Conservation (phyloP, 345 rosid genomes). For the Brassica carinata region DNA sequence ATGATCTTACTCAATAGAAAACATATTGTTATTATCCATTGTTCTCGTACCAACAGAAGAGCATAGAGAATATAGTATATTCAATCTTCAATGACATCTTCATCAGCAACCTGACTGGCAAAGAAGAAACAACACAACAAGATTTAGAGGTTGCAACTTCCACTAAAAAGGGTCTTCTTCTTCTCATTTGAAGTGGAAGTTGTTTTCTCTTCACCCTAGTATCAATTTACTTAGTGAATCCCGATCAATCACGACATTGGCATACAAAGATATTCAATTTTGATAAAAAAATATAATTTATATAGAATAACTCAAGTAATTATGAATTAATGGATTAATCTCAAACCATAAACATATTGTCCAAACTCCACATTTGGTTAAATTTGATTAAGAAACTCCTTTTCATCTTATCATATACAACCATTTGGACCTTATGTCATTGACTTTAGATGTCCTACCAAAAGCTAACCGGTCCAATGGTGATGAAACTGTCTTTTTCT, state of each 20-base stretch:
- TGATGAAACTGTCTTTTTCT: background rate
- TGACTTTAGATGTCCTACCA: background rate
- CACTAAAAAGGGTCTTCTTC: too few species aligned
- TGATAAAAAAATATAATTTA: background rate
- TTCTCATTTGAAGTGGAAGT: too few species aligned
- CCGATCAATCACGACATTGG: background rate
- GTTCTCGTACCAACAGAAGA: too few species aligned
- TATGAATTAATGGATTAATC: background rate
- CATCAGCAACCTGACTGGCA: too few species aligned
- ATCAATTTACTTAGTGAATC: background rate
- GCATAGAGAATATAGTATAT: too few species aligned
- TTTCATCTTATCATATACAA: constrained; percentile 1
- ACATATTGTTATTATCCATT: too few species aligned
- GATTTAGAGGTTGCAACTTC: too few species aligned
- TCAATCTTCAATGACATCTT: too few species aligned
- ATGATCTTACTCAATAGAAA: too few species aligned
- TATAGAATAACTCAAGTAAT: background rate
- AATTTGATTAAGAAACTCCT: background rate
- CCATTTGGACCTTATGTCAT: background rate
- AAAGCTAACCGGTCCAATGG: background rate
- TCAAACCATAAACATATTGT: background rate
- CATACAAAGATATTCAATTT: background rate
- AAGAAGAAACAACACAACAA: too few species aligned
- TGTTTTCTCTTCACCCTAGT: too few species aligned
- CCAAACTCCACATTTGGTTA: background rate